Evolutionary conservation across 768 basidiomycete genomes (phyloP).

Genomic region (Cystoderma amianthinum): DNA sequence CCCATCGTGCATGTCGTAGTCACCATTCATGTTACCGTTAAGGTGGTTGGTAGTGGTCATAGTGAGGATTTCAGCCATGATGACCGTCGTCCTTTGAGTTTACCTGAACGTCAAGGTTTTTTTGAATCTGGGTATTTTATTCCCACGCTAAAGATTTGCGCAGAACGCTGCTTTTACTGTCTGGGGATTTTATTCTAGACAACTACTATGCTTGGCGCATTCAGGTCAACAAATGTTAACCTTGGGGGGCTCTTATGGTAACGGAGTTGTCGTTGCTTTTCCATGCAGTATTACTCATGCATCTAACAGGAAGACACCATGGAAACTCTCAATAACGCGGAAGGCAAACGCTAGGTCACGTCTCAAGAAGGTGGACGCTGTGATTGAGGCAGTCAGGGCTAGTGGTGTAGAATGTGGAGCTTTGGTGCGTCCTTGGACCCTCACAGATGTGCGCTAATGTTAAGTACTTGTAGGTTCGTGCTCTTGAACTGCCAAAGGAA

Average conservation of each 20-base stretch:
- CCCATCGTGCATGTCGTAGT: slow-evolving; percentile 30
- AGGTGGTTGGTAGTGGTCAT: slow-evolving; percentile 28
- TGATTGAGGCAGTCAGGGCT: slow-evolving; percentile 80
- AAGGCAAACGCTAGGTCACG: slow-evolving; percentile 89
- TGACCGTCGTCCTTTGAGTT: slow-evolving; percentile 17
- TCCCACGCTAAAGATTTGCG: slow-evolving; percentile 25
- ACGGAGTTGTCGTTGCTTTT: slow-evolving; percentile 10
- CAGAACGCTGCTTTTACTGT: slow-evolving; percentile 1
- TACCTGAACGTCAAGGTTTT: slow-evolving; percentile 4
- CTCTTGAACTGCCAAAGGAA: slow-evolving; percentile 85
- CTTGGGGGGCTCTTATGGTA: slow-evolving; percentile 84
- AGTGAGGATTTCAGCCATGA: slow-evolving; percentile 42
- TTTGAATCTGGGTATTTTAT: too few relatives aligned
- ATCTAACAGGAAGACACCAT: slow-evolving; percentile 80
- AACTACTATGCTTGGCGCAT: slow-evolving; percentile 76
- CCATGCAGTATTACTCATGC: not conserved
- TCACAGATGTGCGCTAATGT: not conserved
- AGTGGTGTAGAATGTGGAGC: slow-evolving; percentile 77
- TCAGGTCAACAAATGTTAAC: slow-evolving; percentile 62
- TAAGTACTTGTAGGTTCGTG: slow-evolving; percentile 42
- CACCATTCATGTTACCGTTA: slow-evolving; percentile 28
- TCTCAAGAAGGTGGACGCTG: slow-evolving; percentile 88
- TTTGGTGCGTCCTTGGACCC: slow-evolving; percentile 47
- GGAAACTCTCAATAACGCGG: slow-evolving; percentile 85
- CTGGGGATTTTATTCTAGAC: slow-evolving; percentile 2